phyloP scores from a whole-genome alignment of 2,329 filamentous ascomycete species.

The Chrysoporthe puriensis region DNA sequence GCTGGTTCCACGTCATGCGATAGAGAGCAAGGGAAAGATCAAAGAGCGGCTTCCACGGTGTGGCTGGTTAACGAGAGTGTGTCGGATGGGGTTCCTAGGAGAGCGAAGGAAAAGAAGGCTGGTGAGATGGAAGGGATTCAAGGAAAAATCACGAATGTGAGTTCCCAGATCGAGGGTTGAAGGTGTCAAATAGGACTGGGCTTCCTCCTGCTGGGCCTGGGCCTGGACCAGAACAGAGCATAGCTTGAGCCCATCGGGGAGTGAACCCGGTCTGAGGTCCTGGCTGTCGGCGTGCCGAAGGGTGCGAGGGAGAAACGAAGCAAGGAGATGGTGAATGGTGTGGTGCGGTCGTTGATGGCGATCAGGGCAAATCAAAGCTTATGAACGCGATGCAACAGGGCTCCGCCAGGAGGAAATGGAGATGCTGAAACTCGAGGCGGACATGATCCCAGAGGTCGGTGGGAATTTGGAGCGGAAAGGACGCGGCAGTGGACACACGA shows the following conservation, averaged over 20 bases:
- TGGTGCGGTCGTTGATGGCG: conserved; percentile 13
- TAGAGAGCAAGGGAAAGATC: conserved; percentile 15
- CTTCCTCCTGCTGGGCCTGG: conserved; percentile 20
- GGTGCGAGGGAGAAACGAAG: neutral
- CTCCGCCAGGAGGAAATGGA: conserved; percentile 25
- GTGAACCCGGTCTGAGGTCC: conserved; percentile 19
- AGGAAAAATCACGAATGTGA: conserved; percentile 12
- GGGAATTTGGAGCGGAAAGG: conserved; percentile 18
- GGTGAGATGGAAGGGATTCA: conserved; percentile 2
- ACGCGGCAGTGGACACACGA: conserved; percentile 20
- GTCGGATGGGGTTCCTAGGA: neutral
- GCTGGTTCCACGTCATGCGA: conserved; percentile 4
- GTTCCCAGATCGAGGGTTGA: neutral
- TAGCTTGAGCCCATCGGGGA: conserved; percentile 22
- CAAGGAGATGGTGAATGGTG: neutral
- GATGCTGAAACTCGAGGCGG: conserved; percentile 26
- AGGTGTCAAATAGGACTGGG: conserved; percentile 19
- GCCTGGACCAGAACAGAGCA: conserved; percentile 25
- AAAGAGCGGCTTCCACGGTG: conserved; percentile 16
- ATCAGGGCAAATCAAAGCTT: conserved; percentile 20
- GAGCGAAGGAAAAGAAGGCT: conserved; percentile 17
- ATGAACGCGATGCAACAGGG: conserved; percentile 3
- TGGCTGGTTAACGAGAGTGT: conserved; percentile 21
- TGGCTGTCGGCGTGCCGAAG: neutral
- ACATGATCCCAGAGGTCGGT: conserved; percentile 10